phyloP scores from a whole-genome alignment of 2,329 filamentous ascomycete genomes.

The Fusarium abutilonis region DNA sequence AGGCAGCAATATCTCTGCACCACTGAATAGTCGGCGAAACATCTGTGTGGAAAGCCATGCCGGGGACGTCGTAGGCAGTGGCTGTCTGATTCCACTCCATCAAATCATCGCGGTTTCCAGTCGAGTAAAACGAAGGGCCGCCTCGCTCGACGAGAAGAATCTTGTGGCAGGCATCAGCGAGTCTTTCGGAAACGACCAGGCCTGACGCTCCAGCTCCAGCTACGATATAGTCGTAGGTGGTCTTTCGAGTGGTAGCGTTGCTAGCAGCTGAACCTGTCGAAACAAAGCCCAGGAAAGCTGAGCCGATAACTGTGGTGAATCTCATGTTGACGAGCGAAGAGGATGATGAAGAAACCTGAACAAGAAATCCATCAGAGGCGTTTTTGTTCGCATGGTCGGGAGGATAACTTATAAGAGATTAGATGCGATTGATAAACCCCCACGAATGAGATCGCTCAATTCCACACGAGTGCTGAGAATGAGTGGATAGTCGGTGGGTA shows the following conservation, averaged over 20 bases:
- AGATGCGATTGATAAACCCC: conserved; percentile 41
- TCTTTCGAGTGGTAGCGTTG: conserved; percentile 17
- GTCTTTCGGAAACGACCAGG: conserved; percentile 48
- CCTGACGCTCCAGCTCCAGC: conserved; percentile 40
- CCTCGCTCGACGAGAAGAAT: conserved; percentile 71
- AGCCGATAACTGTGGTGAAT: conserved; percentile 15
- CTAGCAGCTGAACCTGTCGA: conserved; percentile 15
- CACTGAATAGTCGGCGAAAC: conserved; percentile 54
- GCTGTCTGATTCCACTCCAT: conserved; percentile 70
- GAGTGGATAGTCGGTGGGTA: conserved; percentile 32
- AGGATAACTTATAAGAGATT: conserved; percentile 25
- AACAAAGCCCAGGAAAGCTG: conserved; percentile 26
- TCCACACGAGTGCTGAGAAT: conserved; percentile 15
- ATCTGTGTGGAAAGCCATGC: conserved; percentile 75
- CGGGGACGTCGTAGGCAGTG: conserved; percentile 75
- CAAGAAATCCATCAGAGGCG: neutral
- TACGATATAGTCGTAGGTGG: conserved; percentile 39
- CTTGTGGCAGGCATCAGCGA: conserved; percentile 70
- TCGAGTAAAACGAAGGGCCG: conserved; percentile 68
- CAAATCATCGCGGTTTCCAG: conserved; percentile 66
- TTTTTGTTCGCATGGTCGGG: conserved; percentile 3
- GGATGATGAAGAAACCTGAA: neutral
- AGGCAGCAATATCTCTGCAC: conserved; percentile 35
- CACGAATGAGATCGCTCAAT: conserved; percentile 14
- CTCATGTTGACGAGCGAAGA: conserved; percentile 19